Base-by-base conservation (phyloP, 2,329 filamentous ascomycete genomes). In the Neocatenulostroma microsporum region DNA sequence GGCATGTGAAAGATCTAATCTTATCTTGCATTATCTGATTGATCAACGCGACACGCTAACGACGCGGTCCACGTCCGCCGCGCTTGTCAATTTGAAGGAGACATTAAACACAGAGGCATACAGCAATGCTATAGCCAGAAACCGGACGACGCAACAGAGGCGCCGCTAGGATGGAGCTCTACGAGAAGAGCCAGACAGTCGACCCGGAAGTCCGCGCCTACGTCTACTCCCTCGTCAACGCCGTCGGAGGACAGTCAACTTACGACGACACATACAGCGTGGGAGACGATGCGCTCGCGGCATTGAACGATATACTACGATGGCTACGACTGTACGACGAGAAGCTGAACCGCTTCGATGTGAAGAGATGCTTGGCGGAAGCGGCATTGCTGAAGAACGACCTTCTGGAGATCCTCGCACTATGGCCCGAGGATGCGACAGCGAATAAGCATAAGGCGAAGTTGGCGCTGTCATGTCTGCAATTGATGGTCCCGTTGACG, bases 151-250 rank as follows among this genome's bases (percentile, higher is more conserved):
- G n/a, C n/a, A n/a, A n/a, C n/a, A n/a, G n/a, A n/a, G n/a, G n/a
- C n/a, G n/a, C n/a, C n/a, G n/a, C n/a, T n/a, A n/a, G n/a, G n/a
- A n/a, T n/a, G n/a, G n/a, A n/a, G n/a, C n/a, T 31, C 13, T 55
- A 47, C 39, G 47, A 55, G 34, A 49, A 55, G 41, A 47, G 42
- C 20, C 30, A 48, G 44, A 61, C 61, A 6, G 83, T 96, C 39
- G 87, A 96, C 59, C 85, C 87, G 27, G 85, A 94, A 67, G 86
- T 95, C 54, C 82, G 88, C 57, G 87, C 88, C 19, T 85, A 95
- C 64, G 80, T 98, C 56, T 89, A 84, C 66, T 94, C 85, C 66
- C 78, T 98, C 21, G 84, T 94, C 46, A 89, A 88, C 56, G 91
- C 91, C 44, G 88, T 93, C 19, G 55, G 55, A 35, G 55, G 55